Conservation (phyloP, 768 basidiomycete species). For the Suillus subaureus region DNA sequence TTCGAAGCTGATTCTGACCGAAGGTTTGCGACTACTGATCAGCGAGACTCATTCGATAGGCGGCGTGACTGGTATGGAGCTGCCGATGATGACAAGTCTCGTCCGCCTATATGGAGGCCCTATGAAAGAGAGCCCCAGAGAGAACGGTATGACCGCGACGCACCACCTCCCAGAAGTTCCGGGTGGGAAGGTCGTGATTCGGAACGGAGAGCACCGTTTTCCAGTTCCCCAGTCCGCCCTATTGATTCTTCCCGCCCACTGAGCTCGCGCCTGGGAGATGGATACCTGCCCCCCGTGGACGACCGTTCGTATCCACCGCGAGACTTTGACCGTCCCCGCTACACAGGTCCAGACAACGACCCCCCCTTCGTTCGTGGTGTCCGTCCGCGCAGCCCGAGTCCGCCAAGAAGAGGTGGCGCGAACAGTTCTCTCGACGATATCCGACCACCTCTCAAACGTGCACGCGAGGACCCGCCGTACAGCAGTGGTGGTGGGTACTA, state of each 20-base stretch:
- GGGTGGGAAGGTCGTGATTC: conserved; percentile 5
- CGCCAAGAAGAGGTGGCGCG: conserved; percentile 36
- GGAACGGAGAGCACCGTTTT: conserved; percentile 14
- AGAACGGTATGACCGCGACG: conserved; percentile 43
- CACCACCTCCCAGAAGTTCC: conserved; percentile 20
- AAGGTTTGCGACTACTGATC: conserved; percentile 28
- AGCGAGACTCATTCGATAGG: conserved; percentile 36
- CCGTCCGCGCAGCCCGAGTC: conserved; percentile 50
- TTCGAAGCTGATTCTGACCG: conserved; percentile 38
- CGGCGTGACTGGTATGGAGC: conserved; percentile 33
- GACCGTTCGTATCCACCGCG: conserved; percentile 29
- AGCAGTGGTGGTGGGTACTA: conserved; percentile 32
- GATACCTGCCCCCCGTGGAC: conserved; percentile 24
- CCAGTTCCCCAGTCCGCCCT: conserved; percentile 5
- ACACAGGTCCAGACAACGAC: conserved; percentile 22
- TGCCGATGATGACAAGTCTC: conserved; percentile 44
- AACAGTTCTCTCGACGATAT: conserved; percentile 36
- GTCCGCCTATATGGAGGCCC: conserved; percentile 30
- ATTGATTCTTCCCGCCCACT: conserved; percentile 24
- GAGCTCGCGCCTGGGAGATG: conserved; percentile 32
- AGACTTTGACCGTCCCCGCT: conserved; percentile 35
- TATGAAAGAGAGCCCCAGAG: conserved; percentile 41
- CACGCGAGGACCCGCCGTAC: conserved; percentile 43
- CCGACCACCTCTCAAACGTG: conserved; percentile 48
- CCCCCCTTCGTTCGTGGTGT: conserved; percentile 41